A percentile compares a stretch with the other conserved stretches of the same genome.
phyloP scores from a whole-genome alignment of 352 stramenopile species.

The Phytophthora cryptogea region DNA sequence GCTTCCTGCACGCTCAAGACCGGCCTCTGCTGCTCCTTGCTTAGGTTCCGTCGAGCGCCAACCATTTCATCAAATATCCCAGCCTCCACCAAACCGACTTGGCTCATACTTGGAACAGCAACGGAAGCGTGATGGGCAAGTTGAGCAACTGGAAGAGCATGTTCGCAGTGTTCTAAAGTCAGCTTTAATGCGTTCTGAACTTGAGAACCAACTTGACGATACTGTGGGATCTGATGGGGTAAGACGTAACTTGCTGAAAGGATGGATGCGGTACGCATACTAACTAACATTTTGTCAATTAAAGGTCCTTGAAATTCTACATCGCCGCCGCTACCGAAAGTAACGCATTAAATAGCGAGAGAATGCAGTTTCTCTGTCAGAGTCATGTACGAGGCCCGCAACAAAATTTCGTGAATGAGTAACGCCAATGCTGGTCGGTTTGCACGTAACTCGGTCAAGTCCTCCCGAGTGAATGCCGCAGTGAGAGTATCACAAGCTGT shows the following conservation, averaged over 20 bases:
- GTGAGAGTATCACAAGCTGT: constrained; percentile 45
- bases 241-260: constrained; percentile 2
- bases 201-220: constrained; percentile 61
- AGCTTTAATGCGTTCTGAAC: constrained; percentile 40
- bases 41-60: constrained; percentile 7
- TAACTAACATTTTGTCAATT: background rate
- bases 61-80: constrained; percentile 19
- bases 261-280: too few relatives aligned
- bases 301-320: constrained; percentile 67
- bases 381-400: constrained; percentile 65
- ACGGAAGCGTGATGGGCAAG: constrained; percentile 3
- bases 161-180: constrained; percentile 64
- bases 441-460: constrained; percentile 33
- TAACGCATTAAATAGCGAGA: constrained; percentile 26
- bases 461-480: constrained; percentile 41
- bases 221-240: constrained; percentile 58
- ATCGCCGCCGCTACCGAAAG: constrained; percentile 46
- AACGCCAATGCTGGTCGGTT: constrained; percentile 45
- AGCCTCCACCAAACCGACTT: constrained; percentile 30
- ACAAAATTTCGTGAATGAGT: constrained; percentile 56
- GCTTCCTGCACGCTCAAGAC: constrained; percentile 20
- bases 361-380: constrained; percentile 43
- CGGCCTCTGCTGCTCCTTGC: constrained; percentile 29
- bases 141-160: constrained; percentile 47
- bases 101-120: constrained; percentile 6